phyloP scores from a whole-genome alignment of 805 yeast species.

The Wickerhamiella parazyma region DNA sequence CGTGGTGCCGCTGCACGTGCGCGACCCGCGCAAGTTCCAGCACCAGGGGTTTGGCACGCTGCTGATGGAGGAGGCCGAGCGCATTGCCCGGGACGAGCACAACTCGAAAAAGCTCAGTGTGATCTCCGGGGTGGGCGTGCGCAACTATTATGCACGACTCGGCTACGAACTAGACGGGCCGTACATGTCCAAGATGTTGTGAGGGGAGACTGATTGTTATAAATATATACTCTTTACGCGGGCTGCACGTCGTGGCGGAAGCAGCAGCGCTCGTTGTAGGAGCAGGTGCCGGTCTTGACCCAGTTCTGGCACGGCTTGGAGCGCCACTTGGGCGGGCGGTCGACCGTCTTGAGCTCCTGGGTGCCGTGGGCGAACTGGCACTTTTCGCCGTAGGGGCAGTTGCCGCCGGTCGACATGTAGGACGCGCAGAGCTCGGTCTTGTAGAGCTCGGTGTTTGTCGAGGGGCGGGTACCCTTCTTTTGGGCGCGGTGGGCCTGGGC shows the following conservation, averaged over 20 bases:
- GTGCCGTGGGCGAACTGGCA: slow-evolving; percentile 93
- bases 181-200: slow-evolving; percentile 68
- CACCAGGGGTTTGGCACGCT: slow-evolving; percentile 98
- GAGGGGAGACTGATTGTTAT: slow-evolving; percentile 3
- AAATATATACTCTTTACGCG: slow-evolving; percentile 5
- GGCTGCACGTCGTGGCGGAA: slow-evolving; percentile 57
- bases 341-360: slow-evolving; percentile 56
- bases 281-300: slow-evolving; percentile 66
- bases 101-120: slow-evolving; percentile 85
- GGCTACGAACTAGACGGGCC: slow-evolving; percentile 95
- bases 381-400: slow-evolving; percentile 78
- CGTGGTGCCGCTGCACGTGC: slow-evolving; percentile 88
- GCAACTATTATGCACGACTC: slow-evolving; percentile 84
- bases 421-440: slow-evolving; percentile 85
- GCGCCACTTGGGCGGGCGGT: slow-evolving; percentile 72
- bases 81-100: slow-evolving; percentile 90
- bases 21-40: slow-evolving; percentile 96
- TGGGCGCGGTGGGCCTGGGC: slow-evolving; percentile 12
- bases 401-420: slow-evolving; percentile 50
- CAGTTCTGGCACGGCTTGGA: slow-evolving; percentile 87
- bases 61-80: slow-evolving; percentile 95
- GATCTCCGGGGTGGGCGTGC: slow-evolving; percentile 93
- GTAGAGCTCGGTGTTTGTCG: slow-evolving; percentile 51
- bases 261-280: slow-evolving; percentile 85
- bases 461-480: slow-evolving; percentile 25